Evolutionary conservation across 2,329 filamentous ascomycete genomes (phyloP).

Genomic region (Aspergillus amoenus): DNA sequence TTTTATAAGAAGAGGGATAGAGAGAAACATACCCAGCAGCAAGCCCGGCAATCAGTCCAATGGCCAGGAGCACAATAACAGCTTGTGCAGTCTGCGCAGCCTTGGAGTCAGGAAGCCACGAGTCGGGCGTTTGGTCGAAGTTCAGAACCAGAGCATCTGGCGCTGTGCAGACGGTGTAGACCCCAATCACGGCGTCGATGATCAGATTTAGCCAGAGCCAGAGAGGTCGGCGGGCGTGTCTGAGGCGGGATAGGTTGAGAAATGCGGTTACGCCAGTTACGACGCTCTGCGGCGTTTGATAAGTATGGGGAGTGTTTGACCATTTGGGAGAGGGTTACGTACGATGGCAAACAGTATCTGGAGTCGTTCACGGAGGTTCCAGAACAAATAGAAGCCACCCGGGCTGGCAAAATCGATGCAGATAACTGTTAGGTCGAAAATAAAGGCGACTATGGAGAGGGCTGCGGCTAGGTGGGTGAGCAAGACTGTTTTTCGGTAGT

Average conservation of each 20-base stretch:
- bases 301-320: background rate
- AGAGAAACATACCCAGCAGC: conserved; percentile 5
- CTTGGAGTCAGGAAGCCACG: conserved; percentile 5
- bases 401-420: background rate
- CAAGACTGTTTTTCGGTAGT: background rate
- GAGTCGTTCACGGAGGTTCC: background rate
- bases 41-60: background rate
- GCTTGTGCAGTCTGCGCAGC: background rate
- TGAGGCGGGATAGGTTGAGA: conserved; percentile 6
- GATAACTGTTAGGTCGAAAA: background rate
- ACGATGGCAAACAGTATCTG: background rate
- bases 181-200: background rate
- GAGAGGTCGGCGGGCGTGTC: background rate
- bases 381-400: conserved; percentile 4
- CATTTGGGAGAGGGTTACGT: background rate
- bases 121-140: background rate
- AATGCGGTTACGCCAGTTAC: background rate
- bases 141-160: background rate
- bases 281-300: background rate
- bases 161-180: background rate
- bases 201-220: conserved; percentile 2
- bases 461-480: background rate
- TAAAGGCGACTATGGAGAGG: background rate
- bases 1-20: background rate
- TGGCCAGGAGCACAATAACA: background rate